Base-by-base conservation (phyloP, 345 rosid species). In the Sonneratia alba region DNA sequence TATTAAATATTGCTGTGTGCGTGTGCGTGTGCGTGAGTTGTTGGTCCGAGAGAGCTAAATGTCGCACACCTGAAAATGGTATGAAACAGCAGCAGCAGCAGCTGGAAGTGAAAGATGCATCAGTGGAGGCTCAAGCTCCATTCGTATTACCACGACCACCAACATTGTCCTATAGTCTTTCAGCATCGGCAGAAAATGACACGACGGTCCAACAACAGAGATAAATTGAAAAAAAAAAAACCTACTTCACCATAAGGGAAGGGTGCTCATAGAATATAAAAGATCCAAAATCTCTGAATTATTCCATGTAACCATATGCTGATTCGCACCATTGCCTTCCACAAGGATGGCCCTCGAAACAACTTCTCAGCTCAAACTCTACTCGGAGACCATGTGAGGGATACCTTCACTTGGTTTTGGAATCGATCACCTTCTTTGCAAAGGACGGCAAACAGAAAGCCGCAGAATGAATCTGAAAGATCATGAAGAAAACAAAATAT, bases 371-470 rank as follows among this genome's bases (percentile, higher is more conserved):
- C 71, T 40, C 81, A 36, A 2, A 71, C 27, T 47, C 62, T 65
- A 57, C 19, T 70, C 43, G 11, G 43, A 76, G 62, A 66, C 21
- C 72, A 72, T 42, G 68, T 68, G 67, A 53, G 76, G 68, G 19
- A 43, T 56, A 74, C 47, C 73, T 53, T 81, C 81, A 84, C 56
- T 78, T 51, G 9, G 82, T 55, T 81, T 81, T 84, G 2, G 88
- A 75, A 16, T 89, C 95, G 36, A 94, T 90, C 76, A 94, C 89
- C 74, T 82, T 89, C 95, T 88, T 94, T 0, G 97, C 98, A 57
- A 94, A 94, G 4, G 97, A 80, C 2, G 98, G 98, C 57, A 94
- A 80, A 77, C 98, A 94, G 85, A 94, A 94, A 14, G 98, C 91
- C 0, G 98, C 97, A 13, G 96, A 73, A 75, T 94, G 98, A 80